Base-by-base conservation (phyloP, 371 early-diverging fungal genomes). In the Mucor piriformis region DNA sequence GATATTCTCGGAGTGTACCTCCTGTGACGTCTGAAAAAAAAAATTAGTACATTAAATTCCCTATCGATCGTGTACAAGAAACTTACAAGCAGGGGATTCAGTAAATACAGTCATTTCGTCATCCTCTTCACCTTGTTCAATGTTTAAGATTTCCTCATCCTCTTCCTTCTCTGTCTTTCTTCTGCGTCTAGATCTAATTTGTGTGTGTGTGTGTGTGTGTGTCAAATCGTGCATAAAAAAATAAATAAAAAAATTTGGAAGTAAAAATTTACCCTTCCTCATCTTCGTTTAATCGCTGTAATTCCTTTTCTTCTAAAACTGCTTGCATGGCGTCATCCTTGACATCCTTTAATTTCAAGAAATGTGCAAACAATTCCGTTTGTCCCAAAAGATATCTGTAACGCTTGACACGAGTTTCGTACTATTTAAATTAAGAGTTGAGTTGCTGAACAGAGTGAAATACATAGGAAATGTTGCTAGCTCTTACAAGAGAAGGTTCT, bases 111-210 rank as follows among this genome's bases (percentile, higher is more conserved):
- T 84, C 27, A 88, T 73, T 15, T 77, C 69, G 12, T 84, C 80
- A 8, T 74, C 79, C 12, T 77, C 72, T 42, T 86, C 88, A 1
- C 77, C 83, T 47, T 84, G 87, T 59, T 88, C 94, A 24, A 90
- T 86, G 47, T 92, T 80, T 50, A 96, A 61, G 8, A 81, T 74
- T 68, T 92, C 97, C 33, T 90, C 95, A 66, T 97, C 98, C 68
- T 97, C 98, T 66, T 97, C 96, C 75, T 95, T 94, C 70, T 97
- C 98, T 0, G 96, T 94, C 81, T 94, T 92, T 57, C 98, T 83
- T 71, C 90, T 91, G 20, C 95, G 87, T 38, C 90, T 85, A 20
- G 87, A 85, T 50, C 87, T 83, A 56, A 49, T 29, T 29, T 29
- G 4, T 29, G 29, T 29, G 29, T 29, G 29, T 8, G 29, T 29